Conservation (phyloP, 2,329 filamentous ascomycete genomes). For the Hypocrella siamensis region DNA sequence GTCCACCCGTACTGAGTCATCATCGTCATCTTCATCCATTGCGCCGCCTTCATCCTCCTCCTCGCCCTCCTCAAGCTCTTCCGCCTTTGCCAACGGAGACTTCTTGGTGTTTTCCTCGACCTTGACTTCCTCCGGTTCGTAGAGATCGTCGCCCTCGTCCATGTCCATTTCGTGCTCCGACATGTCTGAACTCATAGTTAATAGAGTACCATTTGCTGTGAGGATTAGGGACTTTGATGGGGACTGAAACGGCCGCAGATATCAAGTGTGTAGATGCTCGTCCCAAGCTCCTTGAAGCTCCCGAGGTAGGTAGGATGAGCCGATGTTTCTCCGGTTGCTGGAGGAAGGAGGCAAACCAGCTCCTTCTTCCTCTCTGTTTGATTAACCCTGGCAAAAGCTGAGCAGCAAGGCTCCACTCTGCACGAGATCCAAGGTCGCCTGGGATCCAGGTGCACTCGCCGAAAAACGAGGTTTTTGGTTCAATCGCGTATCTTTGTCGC, state of each 20-base stretch:
- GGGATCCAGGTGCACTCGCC: not conserved
- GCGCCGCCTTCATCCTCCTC: slow-evolving; percentile 46
- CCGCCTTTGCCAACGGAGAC: slow-evolving; percentile 21
- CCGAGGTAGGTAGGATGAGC: not conserved
- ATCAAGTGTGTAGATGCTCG: no score
- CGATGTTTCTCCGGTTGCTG: not conserved
- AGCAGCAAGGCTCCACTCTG: not conserved
- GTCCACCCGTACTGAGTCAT: slow-evolving; percentile 20
- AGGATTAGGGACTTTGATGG: not conserved
- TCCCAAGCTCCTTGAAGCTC: no score
- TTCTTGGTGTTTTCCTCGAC: slow-evolving; percentile 15
- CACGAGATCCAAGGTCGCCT: not conserved
- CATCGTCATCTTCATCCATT: slow-evolving; percentile 45
- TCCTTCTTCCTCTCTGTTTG: not conserved
- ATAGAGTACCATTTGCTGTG: not conserved
- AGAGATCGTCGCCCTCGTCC: slow-evolving; percentile 54
- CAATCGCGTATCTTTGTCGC: slow-evolving; percentile 1
- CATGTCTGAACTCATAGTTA: slow-evolving; percentile 3
- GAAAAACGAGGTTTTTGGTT: slow-evolving; percentile 3
- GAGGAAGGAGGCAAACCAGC: not conserved
- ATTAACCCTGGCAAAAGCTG: not conserved
- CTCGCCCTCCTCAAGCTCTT: slow-evolving; percentile 47
- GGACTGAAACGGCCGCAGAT: no score
- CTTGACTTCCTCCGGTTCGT: slow-evolving; percentile 42
- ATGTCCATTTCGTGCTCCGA: slow-evolving; percentile 38